Evolutionary conservation across 2,329 filamentous ascomycete species (phyloP).

Genomic region (Sarocladium oryzae): DNA sequence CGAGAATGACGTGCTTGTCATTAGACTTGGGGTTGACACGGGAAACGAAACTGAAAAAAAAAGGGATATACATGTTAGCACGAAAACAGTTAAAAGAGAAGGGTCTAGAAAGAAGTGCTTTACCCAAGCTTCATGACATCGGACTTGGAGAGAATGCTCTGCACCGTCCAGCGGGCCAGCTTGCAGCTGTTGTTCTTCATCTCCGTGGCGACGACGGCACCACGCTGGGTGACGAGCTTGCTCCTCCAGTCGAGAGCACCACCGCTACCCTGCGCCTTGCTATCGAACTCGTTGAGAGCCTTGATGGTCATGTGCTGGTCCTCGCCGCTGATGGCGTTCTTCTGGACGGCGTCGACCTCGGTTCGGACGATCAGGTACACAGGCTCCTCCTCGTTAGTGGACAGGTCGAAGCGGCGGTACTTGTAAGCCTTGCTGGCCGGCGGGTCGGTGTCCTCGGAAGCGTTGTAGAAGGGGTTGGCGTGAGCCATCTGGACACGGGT

Average conservation of each 20-base stretch:
- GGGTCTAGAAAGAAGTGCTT: conserved; percentile 26
- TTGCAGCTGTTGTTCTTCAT: conserved; percentile 99
- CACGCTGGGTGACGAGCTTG: conserved; percentile 89
- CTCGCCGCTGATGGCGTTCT: conserved; percentile 87
- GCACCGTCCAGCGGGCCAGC: conserved; percentile 93
- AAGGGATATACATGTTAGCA: conserved; percentile 22
- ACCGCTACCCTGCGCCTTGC: conserved; percentile 91
- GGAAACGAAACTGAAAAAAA: conserved; percentile 76
- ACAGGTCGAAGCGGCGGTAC: conserved; percentile 95
- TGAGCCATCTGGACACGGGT: conserved; percentile 78
- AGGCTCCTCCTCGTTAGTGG: conserved; percentile 89
- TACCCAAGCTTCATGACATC: conserved; percentile 98
- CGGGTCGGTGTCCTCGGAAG: conserved; percentile 85
- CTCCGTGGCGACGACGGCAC: conserved; percentile 95
- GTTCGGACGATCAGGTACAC: conserved; percentile 90
- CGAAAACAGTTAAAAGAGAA: not conserved
- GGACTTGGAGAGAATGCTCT: conserved; percentile 94
- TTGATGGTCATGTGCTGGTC: conserved; percentile 90
- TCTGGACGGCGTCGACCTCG: conserved; percentile 90
- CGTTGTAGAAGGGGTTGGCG: conserved; percentile 96
- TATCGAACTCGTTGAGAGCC: conserved; percentile 98
- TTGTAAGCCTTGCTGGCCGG: conserved; percentile 96
- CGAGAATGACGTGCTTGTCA: conserved; percentile 90
- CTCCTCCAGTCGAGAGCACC: conserved; percentile 94
- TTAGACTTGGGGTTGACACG: conserved; percentile 87